Evolutionary conservation across 148 eudicot species (phyloP), one percentile per base, ranked within the genome.

Genomic region (Drosera capensis): DNA sequence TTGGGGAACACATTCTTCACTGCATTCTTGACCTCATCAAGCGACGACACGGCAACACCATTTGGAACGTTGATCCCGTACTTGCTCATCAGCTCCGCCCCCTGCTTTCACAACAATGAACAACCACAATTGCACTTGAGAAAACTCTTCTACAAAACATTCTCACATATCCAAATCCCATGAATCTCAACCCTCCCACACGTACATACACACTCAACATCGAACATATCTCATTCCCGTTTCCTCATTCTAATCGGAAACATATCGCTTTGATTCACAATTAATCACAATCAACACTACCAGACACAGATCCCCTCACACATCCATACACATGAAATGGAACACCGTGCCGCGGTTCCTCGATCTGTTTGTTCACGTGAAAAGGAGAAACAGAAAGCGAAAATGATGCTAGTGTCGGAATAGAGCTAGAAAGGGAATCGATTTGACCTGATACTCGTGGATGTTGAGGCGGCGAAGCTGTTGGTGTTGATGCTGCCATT

Each of bases 391-490:
- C 5, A 28, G 31, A 11, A 28, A 28, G 7, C 5, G 11, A 28
- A 28, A 2, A 34, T 5, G 11, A 34, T 17, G 11, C 20, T 31
- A 50, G 9, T 11, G 14, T 6, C 19, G 5, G 25, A 7, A 9
- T 20, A 42, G 23, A 16, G 6, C 18, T 22, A 23, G 17, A 20
- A 38, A 42, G 1, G 28, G 13, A 18, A 8, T 45, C 16, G 14
- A 20, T 23, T 20, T 6, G 23, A 88, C 99, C 99, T 90, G 99
- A 56, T 78, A 84, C 42, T 90, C 95, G 29, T 90, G 99, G 67
- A 84, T 73, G 66, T 90, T 90, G 72, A 90, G 93, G 55, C 79
- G 94, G 46, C 99, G 99, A 45, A 90, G 87, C 67, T 90, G 99
- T 30, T 90, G 85, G 14, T 80, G 87, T 48, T 90, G 85, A 14